Evolutionary conservation across 169 alveolate species (phyloP), one percentile per base, ranked within the genome.

Genomic region (Plasmodium relictum): DNA sequence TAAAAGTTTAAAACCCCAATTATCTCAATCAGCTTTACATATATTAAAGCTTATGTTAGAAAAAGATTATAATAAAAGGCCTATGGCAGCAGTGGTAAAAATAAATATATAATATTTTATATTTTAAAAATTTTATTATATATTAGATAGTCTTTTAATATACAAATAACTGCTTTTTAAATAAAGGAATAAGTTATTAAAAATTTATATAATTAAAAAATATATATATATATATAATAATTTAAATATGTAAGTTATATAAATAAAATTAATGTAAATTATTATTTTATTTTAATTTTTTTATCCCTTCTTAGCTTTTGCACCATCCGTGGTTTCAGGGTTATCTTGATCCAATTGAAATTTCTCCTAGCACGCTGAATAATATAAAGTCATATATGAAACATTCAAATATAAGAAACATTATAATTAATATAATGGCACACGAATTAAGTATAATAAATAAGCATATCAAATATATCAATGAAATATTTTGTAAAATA

Each of bases 301-400:
- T 22, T 50, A 8, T 37, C 16, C 71, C 42, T 61, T 73, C 59
- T 1, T 31, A 78, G 91, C 86, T 83, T 10, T 50, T 83, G 63
- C 91, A 83, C 24, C 91, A 83, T 62, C 91, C 91, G 7, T 83
- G 91, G 91, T 83, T 83, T 45, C 91, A 83, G 61, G 91, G 91
- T 0, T 83, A 68, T 62, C 52, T 83, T 26, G 91, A 83, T 18
- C 91, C 91, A 18, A 42, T 83, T 6, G 69, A 62, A 58, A 83
- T 83, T 20, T 68, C 68, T 18, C 86, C 78, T 3, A 69, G 73
- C 85, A 70, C 85, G 0, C 50, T 83, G 54, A 83, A 61, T 31
- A 83, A 83, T 62, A 83, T 83, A 54, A 83, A 83, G 41, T 70
- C 91, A 26, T 83, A 83, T 54, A 83, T 83, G 91, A 83, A 83